Evolutionary conservation across 2,329 filamentous ascomycete species (phyloP).

Genomic region (Cercospora nicotianae): DNA sequence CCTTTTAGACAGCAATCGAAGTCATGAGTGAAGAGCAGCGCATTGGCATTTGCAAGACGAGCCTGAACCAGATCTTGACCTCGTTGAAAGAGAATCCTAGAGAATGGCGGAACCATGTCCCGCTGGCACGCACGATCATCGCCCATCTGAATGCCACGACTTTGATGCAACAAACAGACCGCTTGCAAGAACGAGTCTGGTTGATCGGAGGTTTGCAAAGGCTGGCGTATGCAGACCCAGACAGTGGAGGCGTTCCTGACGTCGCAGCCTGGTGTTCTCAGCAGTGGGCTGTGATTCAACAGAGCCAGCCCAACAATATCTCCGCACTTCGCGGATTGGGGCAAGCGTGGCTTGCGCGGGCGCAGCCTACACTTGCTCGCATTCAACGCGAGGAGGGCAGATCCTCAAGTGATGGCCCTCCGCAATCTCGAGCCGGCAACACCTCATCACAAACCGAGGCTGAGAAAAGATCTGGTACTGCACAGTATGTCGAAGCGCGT

Average conservation of each 20-base stretch:
- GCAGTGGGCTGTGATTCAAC: constrained; percentile 49
- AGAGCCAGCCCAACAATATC: constrained; percentile 47
- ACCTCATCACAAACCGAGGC: constrained; percentile 38
- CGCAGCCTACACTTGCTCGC: constrained; percentile 51
- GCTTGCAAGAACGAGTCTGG: constrained; percentile 44
- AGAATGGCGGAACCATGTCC: constrained; percentile 30
- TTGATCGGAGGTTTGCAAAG: constrained; percentile 50
- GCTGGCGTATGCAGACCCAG: constrained; percentile 52
- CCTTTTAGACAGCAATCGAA: background rate
- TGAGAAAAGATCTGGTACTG: constrained; percentile 41
- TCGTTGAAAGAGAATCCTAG: constrained; percentile 38
- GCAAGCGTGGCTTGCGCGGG: constrained; percentile 52
- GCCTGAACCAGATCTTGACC: constrained; percentile 37
- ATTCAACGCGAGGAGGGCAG: constrained; percentile 50
- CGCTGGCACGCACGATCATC: constrained; percentile 43
- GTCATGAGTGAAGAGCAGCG: constrained; percentile 35
- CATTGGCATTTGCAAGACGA: constrained; percentile 35
- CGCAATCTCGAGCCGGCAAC: constrained; percentile 32
- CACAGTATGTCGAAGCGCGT: constrained; percentile 55
- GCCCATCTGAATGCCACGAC: constrained; percentile 42
- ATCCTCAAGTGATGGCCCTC: constrained; percentile 41
- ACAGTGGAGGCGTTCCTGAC: constrained; percentile 48
- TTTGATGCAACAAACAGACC: constrained; percentile 41
- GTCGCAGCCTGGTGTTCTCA: constrained; percentile 53
- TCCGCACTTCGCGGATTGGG: constrained; percentile 51